Evolutionary conservation across 2,329 filamentous ascomycete species (phyloP), one percentile per base, ranked within the genome.

Genomic region (Ophiostoma quercus): DNA sequence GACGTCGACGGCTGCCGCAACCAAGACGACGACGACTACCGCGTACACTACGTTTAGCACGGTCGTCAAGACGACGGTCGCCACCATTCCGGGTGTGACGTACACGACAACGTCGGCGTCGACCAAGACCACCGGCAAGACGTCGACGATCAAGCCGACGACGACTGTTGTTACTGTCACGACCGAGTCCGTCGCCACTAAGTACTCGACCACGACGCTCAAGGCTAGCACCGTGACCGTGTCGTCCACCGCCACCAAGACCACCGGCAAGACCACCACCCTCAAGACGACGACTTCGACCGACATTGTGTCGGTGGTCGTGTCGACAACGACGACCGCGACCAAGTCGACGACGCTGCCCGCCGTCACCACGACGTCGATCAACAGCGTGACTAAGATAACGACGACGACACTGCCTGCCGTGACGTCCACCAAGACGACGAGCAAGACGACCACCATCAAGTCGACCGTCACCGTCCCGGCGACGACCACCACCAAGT

Each of bases 41-140:
- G n/a, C 51, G n/a, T 57, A 22, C 51, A 57, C 51, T 2, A 57
- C 51, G n/a, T 12, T 57, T 9, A 57, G 51, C 51, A 57, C 51
- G 1, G 51, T 57, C 51, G 51, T 57, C 51, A 57, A 57, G n/a
- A 57, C 51, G 8, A 57, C 51, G 6, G 51, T 57, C n/a, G 51
- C 51, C 7, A 57, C 51, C 5, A 8, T 57, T 6, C 51, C 51
- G 9, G 51, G 51, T 22, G 41, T n/a, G 8, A 67, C 37, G 22
- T 41, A 67, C 66, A 67, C 66, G 25, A 34, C 66, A 14, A 67
- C 66, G 66, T 67, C 66, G 22, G 41, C 47, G 41, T 16, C 32
- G 1, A 67, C 66, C 12, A 67, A 51, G 41, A 67, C 66, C 41
- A 67, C 66, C 25, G 41, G 41, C 41, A 51, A 51, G 41, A 67